Evolutionary conservation across 2,329 filamentous ascomycete species (phyloP).

Genomic region (Conoideocrella luteorostrata): DNA sequence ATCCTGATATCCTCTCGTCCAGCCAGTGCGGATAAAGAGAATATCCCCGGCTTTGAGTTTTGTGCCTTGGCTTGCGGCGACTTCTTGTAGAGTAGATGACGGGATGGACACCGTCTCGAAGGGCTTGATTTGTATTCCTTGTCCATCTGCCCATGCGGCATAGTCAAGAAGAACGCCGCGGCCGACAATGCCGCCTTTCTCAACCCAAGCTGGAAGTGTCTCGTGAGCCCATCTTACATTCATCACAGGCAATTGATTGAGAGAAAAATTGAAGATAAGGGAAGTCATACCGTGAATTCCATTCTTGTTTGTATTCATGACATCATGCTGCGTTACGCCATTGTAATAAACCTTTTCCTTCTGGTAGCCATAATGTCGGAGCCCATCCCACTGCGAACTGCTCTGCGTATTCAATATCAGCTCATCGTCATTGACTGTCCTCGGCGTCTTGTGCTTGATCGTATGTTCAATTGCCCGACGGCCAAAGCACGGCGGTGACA

Average conservation of each 20-base stretch:
- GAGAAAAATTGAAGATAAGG: no score
- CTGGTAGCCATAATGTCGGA: slow-evolving; percentile 32
- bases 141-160: slow-evolving; percentile 34
- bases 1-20: slow-evolving; percentile 36
- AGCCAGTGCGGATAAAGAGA: slow-evolving; percentile 49
- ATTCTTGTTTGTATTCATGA: slow-evolving; percentile 26
- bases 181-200: slow-evolving; percentile 40
- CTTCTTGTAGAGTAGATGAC: slow-evolving; percentile 32
- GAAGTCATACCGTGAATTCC: slow-evolving; percentile 24
- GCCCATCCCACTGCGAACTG: slow-evolving; percentile 33
- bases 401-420: slow-evolving; percentile 30
- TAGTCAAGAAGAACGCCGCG: slow-evolving; percentile 49
- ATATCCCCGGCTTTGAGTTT: slow-evolving; percentile 46
- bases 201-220: slow-evolving; percentile 18
- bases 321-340: slow-evolving; percentile 34
- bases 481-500: slow-evolving; percentile 27
- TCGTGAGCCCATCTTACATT: not conserved
- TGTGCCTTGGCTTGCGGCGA: slow-evolving; percentile 37
- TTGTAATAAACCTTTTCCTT: slow-evolving; percentile 28
- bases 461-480: slow-evolving; percentile 23
- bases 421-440: slow-evolving; percentile 26
- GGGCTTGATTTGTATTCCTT: slow-evolving; percentile 28
- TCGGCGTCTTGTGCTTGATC: slow-evolving; percentile 20
- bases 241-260: no score
- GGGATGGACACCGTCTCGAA: slow-evolving; percentile 38